Percentiles rank a stretch among this genome's conserved stretches.
phyloP scores from a whole-genome alignment of 2,329 filamentous ascomycete genomes.

The Westerdykella sp. region DNA sequence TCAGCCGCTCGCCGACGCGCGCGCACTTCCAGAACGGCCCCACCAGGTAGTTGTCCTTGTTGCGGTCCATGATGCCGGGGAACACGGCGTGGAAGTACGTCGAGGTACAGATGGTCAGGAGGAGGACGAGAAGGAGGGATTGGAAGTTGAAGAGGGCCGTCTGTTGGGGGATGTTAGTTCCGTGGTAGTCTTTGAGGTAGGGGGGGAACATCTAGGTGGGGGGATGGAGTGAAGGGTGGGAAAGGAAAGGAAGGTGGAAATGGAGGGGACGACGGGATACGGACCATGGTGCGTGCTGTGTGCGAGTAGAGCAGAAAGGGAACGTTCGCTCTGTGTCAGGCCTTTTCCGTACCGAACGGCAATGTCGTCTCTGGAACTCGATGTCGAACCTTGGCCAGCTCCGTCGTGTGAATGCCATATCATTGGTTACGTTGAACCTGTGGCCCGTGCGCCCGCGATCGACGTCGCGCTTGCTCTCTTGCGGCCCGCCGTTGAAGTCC shows the following conservation, averaged over 20 bases:
- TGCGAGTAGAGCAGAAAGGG: conserved; percentile 1
- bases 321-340: too few species aligned
- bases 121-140: conserved; percentile 86
- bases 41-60: conserved; percentile 75
- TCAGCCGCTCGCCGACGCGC: conserved; percentile 83
- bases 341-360: too few species aligned
- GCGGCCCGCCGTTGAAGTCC: too few species aligned
- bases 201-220: background rate
- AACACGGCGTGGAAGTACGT: conserved; percentile 88
- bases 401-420: too few species aligned
- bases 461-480: too few species aligned
- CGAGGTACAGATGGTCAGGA: conserved; percentile 93
- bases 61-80: conserved; percentile 82
- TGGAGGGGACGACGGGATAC: background rate
- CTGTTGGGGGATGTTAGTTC: conserved; percentile 45
- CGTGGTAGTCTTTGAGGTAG: background rate
- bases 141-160: conserved; percentile 99
- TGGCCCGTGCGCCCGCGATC: too few species aligned
- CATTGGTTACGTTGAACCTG: too few species aligned
- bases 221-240: background rate
- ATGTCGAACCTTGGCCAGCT: too few species aligned
- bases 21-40: conserved; percentile 96
- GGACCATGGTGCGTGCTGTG: conserved; percentile 1
- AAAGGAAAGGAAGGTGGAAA: background rate
- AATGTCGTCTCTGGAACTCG: too few species aligned